A percentile compares a stretch with the other conserved stretches of the same genome.
phyloP scores from a whole-genome alignment of 1,139 yeast genomes.

The Candida sp. region DNA sequence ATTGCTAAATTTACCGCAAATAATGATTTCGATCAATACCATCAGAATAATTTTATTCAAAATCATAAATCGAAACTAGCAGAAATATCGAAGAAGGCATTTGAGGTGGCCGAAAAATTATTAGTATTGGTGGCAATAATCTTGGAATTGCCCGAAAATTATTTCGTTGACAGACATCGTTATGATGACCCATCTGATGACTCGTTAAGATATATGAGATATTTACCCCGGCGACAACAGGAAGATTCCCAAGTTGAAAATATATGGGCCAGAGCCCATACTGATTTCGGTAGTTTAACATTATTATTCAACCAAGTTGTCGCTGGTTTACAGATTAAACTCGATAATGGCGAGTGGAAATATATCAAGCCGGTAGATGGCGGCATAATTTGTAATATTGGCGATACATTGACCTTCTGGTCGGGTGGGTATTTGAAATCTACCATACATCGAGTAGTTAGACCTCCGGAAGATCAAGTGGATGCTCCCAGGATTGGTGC shows the following conservation, averaged over 20 bases:
- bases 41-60: conserved; percentile 20
- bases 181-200: conserved; percentile 31
- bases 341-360: conserved; percentile 23
- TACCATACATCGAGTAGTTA: conserved; percentile 27
- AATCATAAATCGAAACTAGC: conserved; percentile 17
- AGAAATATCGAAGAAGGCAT: conserved; percentile 18
- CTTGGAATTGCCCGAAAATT: conserved; percentile 28
- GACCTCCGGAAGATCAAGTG: conserved; percentile 30
- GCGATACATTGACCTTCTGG: conserved; percentile 29
- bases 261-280: conserved; percentile 29
- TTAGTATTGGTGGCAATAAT: conserved; percentile 27
- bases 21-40: conserved; percentile 16
- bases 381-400: conserved; percentile 28
- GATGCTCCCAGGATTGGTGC: conserved; percentile 26
- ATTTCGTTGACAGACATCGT: conserved; percentile 23
- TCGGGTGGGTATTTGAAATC: conserved; percentile 30
- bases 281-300: conserved; percentile 28
- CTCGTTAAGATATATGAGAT: conserved; percentile 29
- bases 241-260: conserved; percentile 25
- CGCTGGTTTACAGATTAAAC: conserved; percentile 25
- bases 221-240: conserved; percentile 20
- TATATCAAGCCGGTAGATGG: conserved; percentile 25
- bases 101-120: conserved; percentile 21
- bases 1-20: conserved; percentile 31
- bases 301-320: conserved; percentile 26